Percentiles rank a stretch among this genome's conserved stretches.
phyloP scores from a whole-genome alignment of 73 alveolate genomes.

The Paramecium primaurelia region DNA sequence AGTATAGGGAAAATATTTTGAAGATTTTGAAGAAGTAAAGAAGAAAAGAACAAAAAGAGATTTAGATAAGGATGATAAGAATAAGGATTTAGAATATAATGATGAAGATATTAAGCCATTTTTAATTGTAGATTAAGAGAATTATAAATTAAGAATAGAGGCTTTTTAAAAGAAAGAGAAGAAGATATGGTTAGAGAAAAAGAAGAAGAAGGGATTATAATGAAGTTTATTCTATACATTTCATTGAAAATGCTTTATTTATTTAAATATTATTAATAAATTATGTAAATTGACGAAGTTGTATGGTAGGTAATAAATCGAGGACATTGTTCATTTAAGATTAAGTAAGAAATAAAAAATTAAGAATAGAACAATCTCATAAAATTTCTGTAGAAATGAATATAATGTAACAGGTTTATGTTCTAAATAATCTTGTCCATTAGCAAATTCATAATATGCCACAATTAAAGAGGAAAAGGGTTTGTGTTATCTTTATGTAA shows the following conservation, averaged over 20 bases:
- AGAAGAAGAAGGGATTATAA: not conserved
- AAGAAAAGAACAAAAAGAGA: not conserved
- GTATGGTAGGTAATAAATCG: conserved; percentile 64
- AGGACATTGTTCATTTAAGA: conserved; percentile 61
- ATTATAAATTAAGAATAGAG: not conserved
- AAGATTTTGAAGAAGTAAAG: not conserved
- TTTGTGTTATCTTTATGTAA: conserved; percentile 92
- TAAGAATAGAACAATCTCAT: conserved; percentile 82
- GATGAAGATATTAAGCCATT: not conserved
- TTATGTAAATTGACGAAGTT: conserved; percentile 64
- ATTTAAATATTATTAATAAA: not conserved
- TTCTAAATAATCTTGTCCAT: conserved; percentile 97
- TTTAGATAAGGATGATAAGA: conserved; percentile 25
- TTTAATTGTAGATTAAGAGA: not conserved
- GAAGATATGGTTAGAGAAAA: conserved; percentile 21
- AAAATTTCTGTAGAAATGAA: conserved; percentile 93
- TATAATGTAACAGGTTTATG: conserved; percentile 99
- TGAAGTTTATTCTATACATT: not conserved
- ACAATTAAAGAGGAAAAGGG: conserved; percentile 97
- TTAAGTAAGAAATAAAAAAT: conserved; percentile 59
- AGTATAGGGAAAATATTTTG: not conserved
- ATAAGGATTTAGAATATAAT: conserved; percentile 28
- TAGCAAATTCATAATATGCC: conserved; percentile 97
- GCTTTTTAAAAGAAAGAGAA: not conserved
- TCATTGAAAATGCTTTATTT: not conserved